Conservation (phyloP, 2,329 filamentous ascomycete species). For the Cytospora mali region DNA sequence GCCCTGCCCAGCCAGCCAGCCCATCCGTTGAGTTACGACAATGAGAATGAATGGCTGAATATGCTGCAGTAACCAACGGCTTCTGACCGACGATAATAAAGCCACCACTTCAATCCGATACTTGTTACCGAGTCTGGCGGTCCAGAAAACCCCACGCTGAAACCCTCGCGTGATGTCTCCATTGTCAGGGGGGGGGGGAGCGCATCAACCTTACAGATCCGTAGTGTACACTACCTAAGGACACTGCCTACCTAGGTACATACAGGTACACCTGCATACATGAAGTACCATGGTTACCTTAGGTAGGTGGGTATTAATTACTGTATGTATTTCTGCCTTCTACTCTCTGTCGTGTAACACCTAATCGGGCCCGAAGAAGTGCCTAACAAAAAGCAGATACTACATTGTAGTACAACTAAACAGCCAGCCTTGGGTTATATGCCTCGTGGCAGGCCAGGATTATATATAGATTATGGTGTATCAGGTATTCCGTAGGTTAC, state of each 20-base stretch:
- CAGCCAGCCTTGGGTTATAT: not conserved
- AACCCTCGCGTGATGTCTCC: not conserved
- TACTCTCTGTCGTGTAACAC: not conserved
- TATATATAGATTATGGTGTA: not conserved
- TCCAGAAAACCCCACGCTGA: not conserved
- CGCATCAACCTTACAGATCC: not conserved
- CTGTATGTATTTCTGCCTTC: not conserved
- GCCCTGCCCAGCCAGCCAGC: not conserved
- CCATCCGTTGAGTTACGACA: not conserved
- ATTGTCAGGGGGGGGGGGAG: not conserved
- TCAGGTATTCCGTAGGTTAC: no score
- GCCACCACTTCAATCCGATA: not conserved
- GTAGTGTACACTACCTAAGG: no score
- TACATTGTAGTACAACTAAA: not conserved
- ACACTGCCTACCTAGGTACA: not conserved
- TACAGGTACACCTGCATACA: not conserved
- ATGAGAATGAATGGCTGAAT: not conserved
- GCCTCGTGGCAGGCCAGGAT: conserved; percentile 19
- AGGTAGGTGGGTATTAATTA: no score
- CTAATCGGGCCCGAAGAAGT: not conserved
- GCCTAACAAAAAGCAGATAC: not conserved
- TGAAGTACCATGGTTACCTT: not conserved
- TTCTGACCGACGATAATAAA: not conserved
- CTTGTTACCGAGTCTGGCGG: not conserved
- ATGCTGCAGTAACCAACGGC: not conserved